Base-by-base conservation (phyloP, 2,329 filamentous ascomycete species). In the Fusarium agapanthi region DNA sequence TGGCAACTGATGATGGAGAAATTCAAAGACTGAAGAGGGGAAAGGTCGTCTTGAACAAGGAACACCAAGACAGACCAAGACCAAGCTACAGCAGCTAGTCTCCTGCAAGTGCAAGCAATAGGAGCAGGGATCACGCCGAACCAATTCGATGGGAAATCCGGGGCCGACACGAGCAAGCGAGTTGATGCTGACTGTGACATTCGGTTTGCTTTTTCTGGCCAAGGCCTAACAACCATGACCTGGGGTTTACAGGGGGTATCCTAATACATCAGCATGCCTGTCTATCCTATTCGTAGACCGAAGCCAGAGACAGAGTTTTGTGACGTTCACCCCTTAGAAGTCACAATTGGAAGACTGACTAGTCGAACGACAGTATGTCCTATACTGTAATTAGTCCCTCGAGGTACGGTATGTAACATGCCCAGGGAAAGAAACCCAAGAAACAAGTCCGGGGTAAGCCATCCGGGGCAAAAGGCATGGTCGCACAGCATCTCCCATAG, bases 81-180 rank as follows among this genome's bases (percentile, higher is more conserved):
- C 60, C 48, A 63, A 70, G 65, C 68, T 65, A 66, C 55, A 50
- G 30, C 56, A 68, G 50, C 63, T 69, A 69, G 65, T 58, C 65
- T 69, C 53, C 61, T 69, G 54, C 68, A 71, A 58, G 51, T 59
- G 48, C 55, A 55, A 65, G 73, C 32, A 50, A 58, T 37, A 50
- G 41, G 20, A 41, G 26, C 66, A 74, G 61, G 75, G 73, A 77
- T 77, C 75, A 75, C 69, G 65, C 69, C 67, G 75, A 71, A 76
- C 75, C 75, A 76, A 74, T 71, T 75, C 75, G 64, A 77, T 71
- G 74, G 75, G 68, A 77, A 77, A 77, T 77, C 75, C 75, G 75
- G 75, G 75, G 75, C 65, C 72, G 71, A 58, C 65, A 68, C 54
- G 61, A 62, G 37, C 51, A n/a, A 32, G 51, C 51, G 26, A 43